Conservation (phyloP, 352 stramenopile species). For the Pythium periplocum region DNA sequence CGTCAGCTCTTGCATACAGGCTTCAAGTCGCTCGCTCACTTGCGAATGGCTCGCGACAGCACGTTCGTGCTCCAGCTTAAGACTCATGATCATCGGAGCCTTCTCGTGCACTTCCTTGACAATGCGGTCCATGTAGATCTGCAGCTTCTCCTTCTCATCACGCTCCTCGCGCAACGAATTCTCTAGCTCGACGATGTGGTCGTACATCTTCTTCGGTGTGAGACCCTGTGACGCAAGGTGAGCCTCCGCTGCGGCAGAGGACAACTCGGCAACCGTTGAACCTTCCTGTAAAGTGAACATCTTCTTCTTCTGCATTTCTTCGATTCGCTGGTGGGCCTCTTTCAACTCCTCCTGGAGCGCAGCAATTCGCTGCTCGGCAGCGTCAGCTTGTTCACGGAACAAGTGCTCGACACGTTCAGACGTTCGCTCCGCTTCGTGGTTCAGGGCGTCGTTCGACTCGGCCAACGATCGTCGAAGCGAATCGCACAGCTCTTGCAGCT, state of each 20-base stretch:
- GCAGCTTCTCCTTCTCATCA: conserved; percentile 81
- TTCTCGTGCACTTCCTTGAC: conserved; percentile 91
- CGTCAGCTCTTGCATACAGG: conserved; percentile 57
- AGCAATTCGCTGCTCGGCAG: conserved; percentile 50
- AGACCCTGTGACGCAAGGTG: conserved; percentile 66
- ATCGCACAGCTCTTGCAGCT: conserved; percentile 52
- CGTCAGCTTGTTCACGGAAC: conserved; percentile 62
- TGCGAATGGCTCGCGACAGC: conserved; percentile 80
- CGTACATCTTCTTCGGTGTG: conserved; percentile 87
- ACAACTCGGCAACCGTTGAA: conserved; percentile 51
- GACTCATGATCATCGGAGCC: conserved; percentile 84
- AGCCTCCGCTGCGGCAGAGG: conserved; percentile 47
- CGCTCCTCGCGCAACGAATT: conserved; percentile 74
- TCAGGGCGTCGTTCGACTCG: conserved; percentile 53
- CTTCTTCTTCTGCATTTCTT: conserved; percentile 66
- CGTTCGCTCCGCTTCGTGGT: conserved; percentile 57
- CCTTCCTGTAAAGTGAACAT: conserved; percentile 43
- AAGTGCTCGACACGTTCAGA: conserved; percentile 67
- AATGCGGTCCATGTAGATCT: conserved; percentile 90
- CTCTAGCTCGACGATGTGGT: conserved; percentile 85
- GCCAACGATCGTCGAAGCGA: conserved; percentile 50
- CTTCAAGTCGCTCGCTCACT: conserved; percentile 62
- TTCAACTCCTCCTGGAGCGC: conserved; percentile 49
- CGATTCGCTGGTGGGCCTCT: conserved; percentile 41
- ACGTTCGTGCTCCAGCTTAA: conserved; percentile 88